These are phyloP conservation scores for Corchorus capsularis DNA, from an alignment of 345 rosid species.

Conservation along the genomic window DNA sequence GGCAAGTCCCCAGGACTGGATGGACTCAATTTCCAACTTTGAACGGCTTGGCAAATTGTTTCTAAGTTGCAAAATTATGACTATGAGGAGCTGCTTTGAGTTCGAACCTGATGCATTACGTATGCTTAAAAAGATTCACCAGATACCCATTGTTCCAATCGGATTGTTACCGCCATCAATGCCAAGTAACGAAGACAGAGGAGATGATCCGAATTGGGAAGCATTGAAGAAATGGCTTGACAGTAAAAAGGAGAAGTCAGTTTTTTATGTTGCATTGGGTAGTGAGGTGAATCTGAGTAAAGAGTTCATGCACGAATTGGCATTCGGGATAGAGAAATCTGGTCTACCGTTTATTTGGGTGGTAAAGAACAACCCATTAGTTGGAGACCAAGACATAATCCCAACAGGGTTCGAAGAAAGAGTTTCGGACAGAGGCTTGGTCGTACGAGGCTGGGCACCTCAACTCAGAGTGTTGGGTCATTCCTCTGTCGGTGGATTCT, in stretches of 20 bases:
- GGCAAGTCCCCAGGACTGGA: too few species aligned
- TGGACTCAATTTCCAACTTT: too few species aligned
- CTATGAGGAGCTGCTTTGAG: too few species aligned
- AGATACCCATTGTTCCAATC: neutral
- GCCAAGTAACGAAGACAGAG: neutral
- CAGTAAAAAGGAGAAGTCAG: slow-evolving; percentile 15
- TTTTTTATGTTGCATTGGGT: slow-evolving; percentile 34
- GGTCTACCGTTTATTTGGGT: slow-evolving; percentile 34
- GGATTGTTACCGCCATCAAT: neutral
- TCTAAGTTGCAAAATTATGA: too few species aligned
- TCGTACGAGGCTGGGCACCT: slow-evolving; percentile 40
- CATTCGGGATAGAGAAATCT: slow-evolving; percentile 33
- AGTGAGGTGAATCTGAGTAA: slow-evolving; percentile 23
- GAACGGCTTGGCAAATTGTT: too few species aligned
- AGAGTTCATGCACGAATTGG: slow-evolving; percentile 23
- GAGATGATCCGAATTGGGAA: neutral
- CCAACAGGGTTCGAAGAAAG: neutral
- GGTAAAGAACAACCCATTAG: neutral
- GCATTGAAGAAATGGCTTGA: slow-evolving; percentile 25
- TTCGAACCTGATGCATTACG: too few species aligned
- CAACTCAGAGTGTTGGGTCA: slow-evolving; percentile 37
- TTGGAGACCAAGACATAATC: neutral
- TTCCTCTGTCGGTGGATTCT: slow-evolving; percentile 41
- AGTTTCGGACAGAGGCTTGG: neutral
- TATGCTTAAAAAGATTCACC: too few species aligned